Base-by-base conservation (phyloP, 352 stramenopile genomes). In the Blastocystis sp. region DNA sequence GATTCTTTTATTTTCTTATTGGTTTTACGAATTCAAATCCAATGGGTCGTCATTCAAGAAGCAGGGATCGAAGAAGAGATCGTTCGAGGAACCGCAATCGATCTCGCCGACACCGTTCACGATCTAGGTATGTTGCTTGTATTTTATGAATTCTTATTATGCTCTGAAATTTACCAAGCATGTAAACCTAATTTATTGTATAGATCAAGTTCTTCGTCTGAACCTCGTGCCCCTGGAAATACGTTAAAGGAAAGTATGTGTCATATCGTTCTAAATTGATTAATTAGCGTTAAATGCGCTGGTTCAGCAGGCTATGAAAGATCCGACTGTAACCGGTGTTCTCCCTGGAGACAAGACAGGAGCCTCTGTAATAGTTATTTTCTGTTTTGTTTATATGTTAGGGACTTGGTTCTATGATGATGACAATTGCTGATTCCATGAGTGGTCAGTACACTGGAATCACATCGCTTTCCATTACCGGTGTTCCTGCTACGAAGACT, bases 371-470 rank as follows among this genome's bases (percentile, higher is more conserved):
- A 5, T 43, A 0, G 18, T n/a, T 37, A 53, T 16, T 47, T 24
- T 53, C 18, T 56, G 41, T 1, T 30, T 39, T 50, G 30, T 43
- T 81, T 18, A 85, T n/a, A 20, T 54, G 39, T 18, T 85, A 85
- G 73, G 73, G 73, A 1, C 24, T 85, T 18, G 73, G 73, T 56
- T 20, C 73, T 4, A 68, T 68, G 16, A 64, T 85, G 50, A 53
- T 85, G 73, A 66, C 73, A 24, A 65, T 85, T 43, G 59, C 73
- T 18, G 73, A 85, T 55, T 85, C 73, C 41, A 85, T 65, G 73
- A 66, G 30, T 1, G 55, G n/a, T 5, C 20, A 18, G 18, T 85
- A 66, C 26, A 53, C 73, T 11, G 73, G 73, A n/a, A 45, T 85
- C 20, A 68, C 73, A 41, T 85, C 73, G 9, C 50, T 85, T 8